Evolutionary conservation across 495 filamentous ascomycete species (phyloP).

Genomic region (Neohortaea acidophila): DNA sequence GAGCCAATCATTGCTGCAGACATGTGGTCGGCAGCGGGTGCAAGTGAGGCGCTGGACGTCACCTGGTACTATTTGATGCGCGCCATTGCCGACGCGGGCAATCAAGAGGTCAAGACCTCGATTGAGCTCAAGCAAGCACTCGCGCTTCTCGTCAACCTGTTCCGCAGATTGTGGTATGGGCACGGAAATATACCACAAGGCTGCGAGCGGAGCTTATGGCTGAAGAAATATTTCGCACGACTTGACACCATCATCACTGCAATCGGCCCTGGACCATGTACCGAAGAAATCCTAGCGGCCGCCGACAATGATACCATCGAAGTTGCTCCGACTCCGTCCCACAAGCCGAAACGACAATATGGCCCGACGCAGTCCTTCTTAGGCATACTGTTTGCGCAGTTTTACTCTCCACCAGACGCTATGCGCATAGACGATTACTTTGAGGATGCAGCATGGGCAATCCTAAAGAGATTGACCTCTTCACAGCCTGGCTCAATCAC

Average conservation of each 20-base stretch:
- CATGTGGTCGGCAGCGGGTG: not conserved
- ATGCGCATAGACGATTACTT: conserved; percentile 3
- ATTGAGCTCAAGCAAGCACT: conserved; percentile 67
- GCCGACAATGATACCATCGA: conserved; percentile 18
- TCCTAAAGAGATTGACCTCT: conserved; percentile 10
- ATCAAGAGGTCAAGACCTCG: conserved; percentile 81
- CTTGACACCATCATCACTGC: conserved; percentile 45
- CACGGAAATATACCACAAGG: conserved; percentile 6
- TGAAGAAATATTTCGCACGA: conserved; percentile 40
- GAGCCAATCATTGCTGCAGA: conserved; percentile 45
- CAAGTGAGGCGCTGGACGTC: not conserved
- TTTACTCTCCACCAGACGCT: conserved; percentile 1
- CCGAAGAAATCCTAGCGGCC: conserved; percentile 48
- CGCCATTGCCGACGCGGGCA: conserved; percentile 59
- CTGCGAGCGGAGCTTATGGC: conserved; percentile 28
- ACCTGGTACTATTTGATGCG: conserved; percentile 51
- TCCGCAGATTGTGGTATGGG: conserved; percentile 53
- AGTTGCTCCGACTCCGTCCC: conserved; percentile 25
- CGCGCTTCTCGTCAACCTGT: conserved; percentile 48
- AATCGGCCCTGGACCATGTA: conserved; percentile 61
- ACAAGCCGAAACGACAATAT: conserved; percentile 19
- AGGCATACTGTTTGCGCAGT: conserved; percentile 16
- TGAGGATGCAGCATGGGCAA: not conserved
- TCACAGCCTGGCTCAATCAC: not conserved
- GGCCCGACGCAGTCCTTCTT: conserved; percentile 20